Base-by-base conservation (phyloP, 495 filamentous ascomycete genomes). In the Podospora comata region DNA sequence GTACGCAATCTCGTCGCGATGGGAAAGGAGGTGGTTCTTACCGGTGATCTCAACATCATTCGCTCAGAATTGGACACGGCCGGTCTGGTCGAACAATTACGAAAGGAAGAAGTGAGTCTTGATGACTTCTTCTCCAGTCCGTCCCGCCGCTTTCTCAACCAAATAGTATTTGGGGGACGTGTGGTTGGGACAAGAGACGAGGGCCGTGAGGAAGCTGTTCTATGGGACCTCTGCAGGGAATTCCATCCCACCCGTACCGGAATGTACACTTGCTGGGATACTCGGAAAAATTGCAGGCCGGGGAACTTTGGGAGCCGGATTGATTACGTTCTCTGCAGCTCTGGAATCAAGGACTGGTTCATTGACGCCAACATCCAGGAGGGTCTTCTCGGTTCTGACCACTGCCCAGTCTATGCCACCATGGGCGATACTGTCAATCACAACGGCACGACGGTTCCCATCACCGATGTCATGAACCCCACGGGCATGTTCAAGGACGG, bases 301-400 rank as follows among this genome's bases (percentile, higher is more conserved):
- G 94, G 91, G 15, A 98, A 99, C 76, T 93, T 88, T 74, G 95
- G 95, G 1, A 88, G 91, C 44, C 83, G 95, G 34, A 97, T 99
- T 65, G 95, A 99, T 74, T 98, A 96, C 78, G 88, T 99, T 32
- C 84, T 97, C 6, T 94, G 92, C 75, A 94, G 86, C 68, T 80
- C 89, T 55, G 84, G 85, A 44, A 94, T 97, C 87, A 90, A 88
- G 70, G 79, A 85, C 65, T 98, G 94, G 94, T 91, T 97, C 74
- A 80, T 76, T 30, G 90, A 92, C 65, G 87, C 92, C n/a, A 92
- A 97, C 72, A 98, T 98, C 34, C 95, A 97, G 74, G 94, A 97
- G 78, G 95, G 94, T 3, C 81, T 99, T 9, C 87, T 97, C 85
- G 95, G 95, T 13, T 99, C 95, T 0, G 95, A 99, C 73, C 95